Conservation (phyloP, 805 yeast genomes). For the Dipodascopsis tothii region DNA sequence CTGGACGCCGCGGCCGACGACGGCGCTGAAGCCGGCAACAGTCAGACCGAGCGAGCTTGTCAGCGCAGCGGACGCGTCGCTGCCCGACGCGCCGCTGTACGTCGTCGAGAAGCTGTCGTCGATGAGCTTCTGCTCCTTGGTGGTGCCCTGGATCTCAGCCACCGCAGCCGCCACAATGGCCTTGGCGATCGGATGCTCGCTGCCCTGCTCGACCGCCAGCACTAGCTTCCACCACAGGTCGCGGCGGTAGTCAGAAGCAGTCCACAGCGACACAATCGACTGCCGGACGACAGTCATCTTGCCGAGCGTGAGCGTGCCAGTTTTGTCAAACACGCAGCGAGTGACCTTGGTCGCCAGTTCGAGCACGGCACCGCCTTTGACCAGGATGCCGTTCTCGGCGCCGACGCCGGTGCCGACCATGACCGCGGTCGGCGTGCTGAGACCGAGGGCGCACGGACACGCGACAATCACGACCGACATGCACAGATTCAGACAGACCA, state of each 20-base stretch:
- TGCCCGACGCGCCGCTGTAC: no score
- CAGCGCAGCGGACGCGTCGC: constrained; percentile 3
- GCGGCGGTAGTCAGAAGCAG: constrained; percentile 8
- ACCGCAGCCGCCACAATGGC: constrained; percentile 42
- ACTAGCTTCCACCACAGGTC: constrained; percentile 47
- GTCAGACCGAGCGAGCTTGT: constrained; percentile 6
- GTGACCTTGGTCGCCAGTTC: constrained; percentile 63
- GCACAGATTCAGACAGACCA: constrained; percentile 66
- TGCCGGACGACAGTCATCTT: constrained; percentile 45
- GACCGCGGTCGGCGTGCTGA: constrained; percentile 97
- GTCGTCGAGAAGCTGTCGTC: neutral
- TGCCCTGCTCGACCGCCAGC: constrained; percentile 54
- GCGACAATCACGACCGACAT: constrained; percentile 94
- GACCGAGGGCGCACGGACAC: constrained; percentile 95
- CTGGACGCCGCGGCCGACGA: constrained; percentile 32
- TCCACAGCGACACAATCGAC: constrained; percentile 10
- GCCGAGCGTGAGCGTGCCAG: constrained; percentile 91
- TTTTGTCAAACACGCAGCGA: constrained; percentile 79
- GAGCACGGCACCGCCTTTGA: constrained; percentile 86
- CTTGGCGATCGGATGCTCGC: constrained; percentile 84
- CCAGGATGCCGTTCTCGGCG: constrained; percentile 78
- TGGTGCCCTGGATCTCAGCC: constrained; percentile 29
- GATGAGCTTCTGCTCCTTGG: constrained; percentile 1
- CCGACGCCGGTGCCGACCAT: constrained; percentile 99
- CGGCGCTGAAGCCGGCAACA: constrained; percentile 25